A percentile compares a stretch with the other conserved stretches of the same genome.
Conservation (phyloP, 352 stramenopile genomes). For the Pythium vanterpoolii region DNA sequence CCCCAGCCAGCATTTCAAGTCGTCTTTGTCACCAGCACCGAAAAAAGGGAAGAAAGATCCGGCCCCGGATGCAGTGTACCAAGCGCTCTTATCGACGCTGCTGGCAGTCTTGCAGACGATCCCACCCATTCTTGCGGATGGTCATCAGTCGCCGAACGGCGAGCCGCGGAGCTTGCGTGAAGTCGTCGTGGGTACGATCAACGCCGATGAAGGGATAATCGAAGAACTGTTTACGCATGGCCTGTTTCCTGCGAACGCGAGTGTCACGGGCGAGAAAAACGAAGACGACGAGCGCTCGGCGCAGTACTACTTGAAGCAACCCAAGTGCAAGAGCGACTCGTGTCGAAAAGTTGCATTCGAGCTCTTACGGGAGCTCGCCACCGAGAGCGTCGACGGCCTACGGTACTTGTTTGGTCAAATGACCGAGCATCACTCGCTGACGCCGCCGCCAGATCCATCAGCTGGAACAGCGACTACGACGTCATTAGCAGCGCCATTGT, state of each 20-base stretch:
- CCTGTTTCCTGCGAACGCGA: constrained; percentile 23
- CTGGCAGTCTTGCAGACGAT: constrained; percentile 20
- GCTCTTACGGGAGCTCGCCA: constrained; percentile 61
- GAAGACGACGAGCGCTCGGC: constrained; percentile 33
- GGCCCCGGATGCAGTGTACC: constrained; percentile 17
- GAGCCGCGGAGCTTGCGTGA: constrained; percentile 29
- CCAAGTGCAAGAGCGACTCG: constrained; percentile 77
- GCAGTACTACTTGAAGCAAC: constrained; percentile 74
- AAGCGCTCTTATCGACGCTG: constrained; percentile 21
- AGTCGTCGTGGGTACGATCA: constrained; percentile 19
- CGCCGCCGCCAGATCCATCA: constrained; percentile 35
- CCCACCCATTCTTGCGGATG: constrained; percentile 37
- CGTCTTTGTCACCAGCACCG: neutral
- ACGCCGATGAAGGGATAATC: constrained; percentile 23
- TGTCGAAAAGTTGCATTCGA: constrained; percentile 77
- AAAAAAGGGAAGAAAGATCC: neutral
- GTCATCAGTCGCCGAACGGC: constrained; percentile 36
- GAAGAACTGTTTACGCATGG: constrained; percentile 26
- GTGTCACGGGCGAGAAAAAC: constrained; percentile 9
- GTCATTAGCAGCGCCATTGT: constrained; percentile 13
- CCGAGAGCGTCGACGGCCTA: constrained; percentile 57
- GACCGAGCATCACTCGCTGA: constrained; percentile 69
- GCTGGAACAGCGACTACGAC: constrained; percentile 8
- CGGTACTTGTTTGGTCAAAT: constrained; percentile 74
- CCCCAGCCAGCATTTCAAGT: constrained; percentile 1